These are phyloP conservation scores for Silene latifolia DNA, from an alignment of 148 eudicot genomes.

Conservation along the genomic window DNA sequence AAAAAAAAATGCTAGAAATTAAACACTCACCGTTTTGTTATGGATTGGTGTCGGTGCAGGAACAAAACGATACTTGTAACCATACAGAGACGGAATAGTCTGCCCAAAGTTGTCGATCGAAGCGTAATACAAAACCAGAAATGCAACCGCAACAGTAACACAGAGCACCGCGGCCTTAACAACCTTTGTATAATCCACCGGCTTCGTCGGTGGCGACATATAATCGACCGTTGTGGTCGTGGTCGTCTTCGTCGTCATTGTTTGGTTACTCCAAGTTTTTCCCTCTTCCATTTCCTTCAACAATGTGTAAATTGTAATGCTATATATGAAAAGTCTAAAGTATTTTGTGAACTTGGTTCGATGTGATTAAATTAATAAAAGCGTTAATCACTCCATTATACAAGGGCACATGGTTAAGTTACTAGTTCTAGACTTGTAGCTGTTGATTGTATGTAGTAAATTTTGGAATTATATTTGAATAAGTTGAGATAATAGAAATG, in stretches of 20 bases:
- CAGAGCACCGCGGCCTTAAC: neutral
- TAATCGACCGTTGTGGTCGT: too few species aligned
- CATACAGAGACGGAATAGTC: neutral
- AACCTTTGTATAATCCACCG: slow-evolving; percentile 3
- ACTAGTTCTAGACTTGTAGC: neutral
- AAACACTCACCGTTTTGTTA: slow-evolving; percentile 2
- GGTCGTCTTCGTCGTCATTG: neutral
- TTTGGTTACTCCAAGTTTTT: slow-evolving; percentile 2
- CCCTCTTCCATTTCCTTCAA: slow-evolving; percentile 19
- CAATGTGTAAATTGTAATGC: neutral
- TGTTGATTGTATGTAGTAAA: neutral
- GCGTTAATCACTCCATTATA: neutral
- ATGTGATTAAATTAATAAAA: too few species aligned
- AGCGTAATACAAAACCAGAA: slow-evolving; percentile 13
- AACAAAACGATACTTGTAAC: neutral
- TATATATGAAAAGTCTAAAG: too few species aligned
- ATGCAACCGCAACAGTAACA: neutral
- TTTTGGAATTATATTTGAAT: neutral
- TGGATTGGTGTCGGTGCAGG: neutral
- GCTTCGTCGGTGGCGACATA: neutral
- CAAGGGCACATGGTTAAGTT: neutral
- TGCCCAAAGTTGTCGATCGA: slow-evolving; percentile 11
- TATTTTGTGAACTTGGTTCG: neutral
- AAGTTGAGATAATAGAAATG: neutral
- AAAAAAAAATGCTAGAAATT: neutral